Percentiles rank a stretch among this genome's conserved stretches.
These are phyloP conservation scores for Hypoxylon crocopeplum DNA, from an alignment of 495 filamentous ascomycete species.

Conservation along the genomic window DNA sequence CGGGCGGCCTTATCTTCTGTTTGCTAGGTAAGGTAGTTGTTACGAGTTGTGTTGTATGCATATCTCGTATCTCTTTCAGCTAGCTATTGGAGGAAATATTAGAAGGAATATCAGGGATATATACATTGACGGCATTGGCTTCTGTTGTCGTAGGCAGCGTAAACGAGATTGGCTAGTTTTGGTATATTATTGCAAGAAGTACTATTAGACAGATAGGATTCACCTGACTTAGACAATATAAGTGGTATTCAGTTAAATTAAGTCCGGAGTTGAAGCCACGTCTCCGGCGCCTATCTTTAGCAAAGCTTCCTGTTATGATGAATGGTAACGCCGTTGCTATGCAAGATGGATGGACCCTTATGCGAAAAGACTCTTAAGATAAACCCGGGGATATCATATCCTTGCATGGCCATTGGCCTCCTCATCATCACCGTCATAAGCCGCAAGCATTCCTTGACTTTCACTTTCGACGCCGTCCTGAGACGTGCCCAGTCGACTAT, in stretches of 20 bases:
- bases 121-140: too few relatives aligned
- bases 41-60: too few relatives aligned
- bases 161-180: too few relatives aligned
- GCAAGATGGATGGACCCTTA: slow-evolving; percentile 32
- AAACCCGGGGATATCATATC: slow-evolving; percentile 1
- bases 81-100: too few relatives aligned
- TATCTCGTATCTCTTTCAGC: too few relatives aligned
- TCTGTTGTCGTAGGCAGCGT: too few relatives aligned
- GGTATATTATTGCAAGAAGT: too few relatives aligned
- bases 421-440: slow-evolving; percentile 18
- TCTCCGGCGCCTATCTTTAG: neutral
- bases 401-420: slow-evolving; percentile 9
- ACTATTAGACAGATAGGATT: too few relatives aligned
- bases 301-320: slow-evolving; percentile 1
- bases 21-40: too few relatives aligned
- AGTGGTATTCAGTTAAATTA: slow-evolving; percentile 12
- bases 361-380: neutral
- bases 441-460: slow-evolving; percentile 42
- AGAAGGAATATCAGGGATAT: too few relatives aligned
- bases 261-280: too few relatives aligned
- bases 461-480: slow-evolving; percentile 36
- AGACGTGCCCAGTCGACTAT: slow-evolving; percentile 25
- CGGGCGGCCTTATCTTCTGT: too few relatives aligned
- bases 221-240: neutral
- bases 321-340: slow-evolving; percentile 54